These are phyloP conservation scores for Rhodotorula sp. DNA, from an alignment of 1,284 basidiomycete species.

Conservation along the genomic window DNA sequence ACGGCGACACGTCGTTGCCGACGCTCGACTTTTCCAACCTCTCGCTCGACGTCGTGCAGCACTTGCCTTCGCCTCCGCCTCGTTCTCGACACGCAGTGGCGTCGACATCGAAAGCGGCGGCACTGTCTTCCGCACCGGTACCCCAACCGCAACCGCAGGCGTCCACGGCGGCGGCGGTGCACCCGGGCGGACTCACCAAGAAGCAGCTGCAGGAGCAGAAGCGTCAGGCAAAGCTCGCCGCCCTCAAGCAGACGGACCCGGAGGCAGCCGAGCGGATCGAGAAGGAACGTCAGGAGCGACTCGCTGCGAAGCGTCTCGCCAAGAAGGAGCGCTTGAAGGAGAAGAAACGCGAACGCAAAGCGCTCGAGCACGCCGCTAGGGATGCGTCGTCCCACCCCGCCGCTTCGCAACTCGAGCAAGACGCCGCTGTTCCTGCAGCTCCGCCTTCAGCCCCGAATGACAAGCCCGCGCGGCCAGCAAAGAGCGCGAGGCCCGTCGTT, in stretches of 20 bases:
- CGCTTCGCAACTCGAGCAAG: slow-evolving; percentile 41
- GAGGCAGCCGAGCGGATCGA: slow-evolving; percentile 21
- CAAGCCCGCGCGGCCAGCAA: slow-evolving; percentile 4
- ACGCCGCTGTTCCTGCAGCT: slow-evolving; percentile 43
- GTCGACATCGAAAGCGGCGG: not conserved
- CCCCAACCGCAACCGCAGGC: not conserved
- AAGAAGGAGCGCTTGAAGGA: slow-evolving; percentile 27
- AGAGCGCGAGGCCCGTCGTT: slow-evolving; percentile 11
- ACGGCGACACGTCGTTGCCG: slow-evolving; percentile 60
- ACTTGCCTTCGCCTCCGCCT: slow-evolving; percentile 15
- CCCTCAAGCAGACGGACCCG: slow-evolving; percentile 28
- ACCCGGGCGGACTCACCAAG: slow-evolving; percentile 12
- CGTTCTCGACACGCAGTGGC: not conserved
- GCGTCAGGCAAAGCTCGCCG: slow-evolving; percentile 22
- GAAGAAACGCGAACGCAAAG: slow-evolving; percentile 20
- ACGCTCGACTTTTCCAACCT: slow-evolving; percentile 76
- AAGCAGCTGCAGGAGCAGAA: slow-evolving; percentile 19
- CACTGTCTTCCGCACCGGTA: not conserved
- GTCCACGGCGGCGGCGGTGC: not conserved
- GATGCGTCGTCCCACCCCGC: slow-evolving; percentile 40
- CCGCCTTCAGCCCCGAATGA: slow-evolving; percentile 31
- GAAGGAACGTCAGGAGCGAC: slow-evolving; percentile 19
- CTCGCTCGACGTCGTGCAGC: slow-evolving; percentile 51
- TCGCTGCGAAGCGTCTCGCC: slow-evolving; percentile 17
- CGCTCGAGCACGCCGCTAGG: slow-evolving; percentile 5